Conservation (phyloP, 306 rosid species). For the Pterocarpus santalinus region DNA sequence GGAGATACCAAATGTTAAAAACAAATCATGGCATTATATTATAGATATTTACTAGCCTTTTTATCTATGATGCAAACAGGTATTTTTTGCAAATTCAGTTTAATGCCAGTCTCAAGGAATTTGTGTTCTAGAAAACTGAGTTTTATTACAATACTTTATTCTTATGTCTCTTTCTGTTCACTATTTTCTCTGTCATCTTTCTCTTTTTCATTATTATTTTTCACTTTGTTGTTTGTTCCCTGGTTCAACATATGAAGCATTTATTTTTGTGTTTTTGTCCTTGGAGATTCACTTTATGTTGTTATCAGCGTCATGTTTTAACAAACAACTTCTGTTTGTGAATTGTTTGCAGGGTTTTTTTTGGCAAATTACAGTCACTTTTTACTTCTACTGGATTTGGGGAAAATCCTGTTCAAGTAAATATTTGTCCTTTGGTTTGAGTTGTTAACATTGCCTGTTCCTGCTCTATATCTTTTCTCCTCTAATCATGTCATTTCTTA, state of each 20-base stretch:
- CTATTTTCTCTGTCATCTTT: neutral
- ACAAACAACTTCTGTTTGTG: conserved; percentile 32
- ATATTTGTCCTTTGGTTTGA: conserved; percentile 39
- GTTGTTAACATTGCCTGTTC: conserved; percentile 40
- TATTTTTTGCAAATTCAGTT: conserved; percentile 2
- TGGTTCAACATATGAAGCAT: conserved; percentile 30
- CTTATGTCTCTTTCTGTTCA: conserved; percentile 15
- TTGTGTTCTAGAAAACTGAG: conserved; percentile 14
- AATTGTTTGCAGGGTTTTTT: conserved; percentile 72
- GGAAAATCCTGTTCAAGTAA: conserved; percentile 73
- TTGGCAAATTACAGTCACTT: conserved; percentile 67
- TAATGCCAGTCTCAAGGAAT: conserved; percentile 3
- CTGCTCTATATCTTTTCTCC: conserved; percentile 34
- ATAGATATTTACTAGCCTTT: conserved; percentile 10
- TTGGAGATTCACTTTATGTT: conserved; percentile 31
- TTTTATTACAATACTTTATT: neutral
- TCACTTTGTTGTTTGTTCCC: conserved; percentile 10
- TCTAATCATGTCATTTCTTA: conserved; percentile 25
- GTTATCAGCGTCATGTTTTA: conserved; percentile 13
- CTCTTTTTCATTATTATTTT: neutral
- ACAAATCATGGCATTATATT: conserved; percentile 10
- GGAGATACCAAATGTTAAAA: conserved; percentile 3
- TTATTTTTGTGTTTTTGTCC: conserved; percentile 36
- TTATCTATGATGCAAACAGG: neutral
- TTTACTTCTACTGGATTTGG: conserved; percentile 63